Evolutionary conservation across 371 early-diverging fungal genomes (phyloP), one percentile per base, ranked within the genome.

Genomic region (Nematocida parisii): DNA sequence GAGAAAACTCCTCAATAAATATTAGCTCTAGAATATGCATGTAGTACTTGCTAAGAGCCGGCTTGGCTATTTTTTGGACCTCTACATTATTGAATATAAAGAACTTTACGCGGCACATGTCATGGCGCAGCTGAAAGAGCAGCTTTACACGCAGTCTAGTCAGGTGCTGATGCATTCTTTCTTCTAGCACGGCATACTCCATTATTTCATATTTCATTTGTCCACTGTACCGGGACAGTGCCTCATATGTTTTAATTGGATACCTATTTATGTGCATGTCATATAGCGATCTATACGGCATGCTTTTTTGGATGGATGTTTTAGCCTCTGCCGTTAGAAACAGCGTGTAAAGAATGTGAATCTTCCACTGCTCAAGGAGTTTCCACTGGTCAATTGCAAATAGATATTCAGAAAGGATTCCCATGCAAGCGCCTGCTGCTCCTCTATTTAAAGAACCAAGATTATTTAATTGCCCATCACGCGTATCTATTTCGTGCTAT

Each of bases 301-400:
- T 64, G 42, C 22, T 64, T 7, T 39, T 11, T 27, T 33, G n/a
- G 6, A 64, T 42, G 9, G 1, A 27, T 9, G 7, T 6, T 27
- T 64, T 27, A 11, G 7, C 7, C 42, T 39, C 13, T 7, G 33
- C 6, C 7, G 42, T 7, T 15, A 64, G 64, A 45, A 42, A 22
- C 7, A 73, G 40, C 6, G 61, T 46, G 39, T 33, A 7, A 6
- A 73, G 44, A 42, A 45, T 64, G 50, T 73, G 24, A 18, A 39
- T 47, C 40, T 73, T 73, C 73, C 73, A 73, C 64, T 73, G 61
- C 52, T 39, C 47, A 4, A 73, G 47, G 13, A 62, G 39, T 64
- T 58, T 61, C 73, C 73, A 73, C 27, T 62, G 61, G 61, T 73
- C 66, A 11, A 73, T 61, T 33, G 61, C 73, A 13, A 33, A 42